These are phyloP conservation scores for Dipteronia sinensis DNA, from an alignment of 345 rosid genomes.

Conservation along the genomic window DNA sequence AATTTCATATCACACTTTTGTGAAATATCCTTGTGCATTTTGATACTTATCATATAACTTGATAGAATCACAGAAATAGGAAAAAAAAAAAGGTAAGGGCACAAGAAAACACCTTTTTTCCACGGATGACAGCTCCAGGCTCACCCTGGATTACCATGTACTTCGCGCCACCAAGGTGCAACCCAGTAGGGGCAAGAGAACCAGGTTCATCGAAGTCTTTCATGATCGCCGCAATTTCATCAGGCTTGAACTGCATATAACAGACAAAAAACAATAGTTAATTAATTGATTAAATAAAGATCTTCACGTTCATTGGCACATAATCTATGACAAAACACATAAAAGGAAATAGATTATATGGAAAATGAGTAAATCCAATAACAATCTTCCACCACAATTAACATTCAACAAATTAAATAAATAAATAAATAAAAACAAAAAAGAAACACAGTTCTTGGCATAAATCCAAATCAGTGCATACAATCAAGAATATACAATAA, in stretches of 20 bases:
- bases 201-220: slow-evolving; percentile 75
- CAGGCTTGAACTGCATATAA: slow-evolving; percentile 50
- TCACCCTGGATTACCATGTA: slow-evolving; percentile 64
- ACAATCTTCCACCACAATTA: neutral
- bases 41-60: too few species aligned
- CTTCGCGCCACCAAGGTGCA: slow-evolving; percentile 56
- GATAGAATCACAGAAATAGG: neutral
- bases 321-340: neutral
- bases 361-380: neutral
- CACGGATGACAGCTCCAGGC: slow-evolving; percentile 72
- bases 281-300: too few species aligned
- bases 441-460: neutral
- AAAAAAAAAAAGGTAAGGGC: neutral
- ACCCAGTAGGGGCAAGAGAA: slow-evolving; percentile 66
- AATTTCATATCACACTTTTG: neutral
- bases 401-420: neutral
- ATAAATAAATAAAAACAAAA: neutral
- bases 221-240: slow-evolving; percentile 53
- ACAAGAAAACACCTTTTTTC: slow-evolving; percentile 58
- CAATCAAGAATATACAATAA: neutral
- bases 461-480: neutral
- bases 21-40: neutral
- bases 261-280: neutral
- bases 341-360: neutral
- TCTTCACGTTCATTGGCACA: neutral